A percentile compares a stretch with the other conserved stretches of the same genome.
Evolutionary conservation across 345 rosid genomes (phyloP).

Genomic region (Salix viminalis): DNA sequence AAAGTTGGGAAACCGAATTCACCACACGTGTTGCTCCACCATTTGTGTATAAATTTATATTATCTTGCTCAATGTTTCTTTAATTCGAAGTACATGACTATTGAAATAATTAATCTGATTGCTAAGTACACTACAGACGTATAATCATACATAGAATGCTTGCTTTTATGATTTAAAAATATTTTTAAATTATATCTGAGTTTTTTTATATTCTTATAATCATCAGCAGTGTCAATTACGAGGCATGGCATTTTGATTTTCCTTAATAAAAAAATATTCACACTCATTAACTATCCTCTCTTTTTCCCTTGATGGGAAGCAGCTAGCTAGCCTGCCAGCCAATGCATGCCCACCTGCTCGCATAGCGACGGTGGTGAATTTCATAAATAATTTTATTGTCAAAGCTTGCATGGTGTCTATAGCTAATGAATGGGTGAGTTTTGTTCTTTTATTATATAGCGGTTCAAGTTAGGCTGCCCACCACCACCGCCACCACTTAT

Average conservation of each 20-base stretch:
- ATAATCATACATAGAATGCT: no score
- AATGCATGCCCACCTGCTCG: not conserved
- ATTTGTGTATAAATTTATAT: not conserved
- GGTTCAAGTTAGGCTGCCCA: not conserved
- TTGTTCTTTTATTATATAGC: not conserved
- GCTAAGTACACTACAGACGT: no score
- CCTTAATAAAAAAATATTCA: not conserved
- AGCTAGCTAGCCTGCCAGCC: not conserved
- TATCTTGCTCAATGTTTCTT: not conserved
- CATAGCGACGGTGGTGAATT: not conserved
- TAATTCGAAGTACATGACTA: not conserved
- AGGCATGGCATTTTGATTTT: not conserved
- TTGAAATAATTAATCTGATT: not conserved
- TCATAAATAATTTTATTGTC: not conserved
- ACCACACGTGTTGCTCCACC: conserved; percentile 13
- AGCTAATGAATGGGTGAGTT: not conserved
- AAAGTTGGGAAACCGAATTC: conserved; percentile 8
- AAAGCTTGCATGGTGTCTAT: not conserved
- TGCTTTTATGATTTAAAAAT: no score
- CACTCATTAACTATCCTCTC: not conserved
- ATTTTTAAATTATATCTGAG: no score
- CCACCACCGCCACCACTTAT: not conserved
- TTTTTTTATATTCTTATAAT: no score
- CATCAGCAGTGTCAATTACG: not conserved
- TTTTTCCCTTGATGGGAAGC: not conserved